Conservation (phyloP, 202 grass and related monocot genomes). For the Panicum virgatum region DNA sequence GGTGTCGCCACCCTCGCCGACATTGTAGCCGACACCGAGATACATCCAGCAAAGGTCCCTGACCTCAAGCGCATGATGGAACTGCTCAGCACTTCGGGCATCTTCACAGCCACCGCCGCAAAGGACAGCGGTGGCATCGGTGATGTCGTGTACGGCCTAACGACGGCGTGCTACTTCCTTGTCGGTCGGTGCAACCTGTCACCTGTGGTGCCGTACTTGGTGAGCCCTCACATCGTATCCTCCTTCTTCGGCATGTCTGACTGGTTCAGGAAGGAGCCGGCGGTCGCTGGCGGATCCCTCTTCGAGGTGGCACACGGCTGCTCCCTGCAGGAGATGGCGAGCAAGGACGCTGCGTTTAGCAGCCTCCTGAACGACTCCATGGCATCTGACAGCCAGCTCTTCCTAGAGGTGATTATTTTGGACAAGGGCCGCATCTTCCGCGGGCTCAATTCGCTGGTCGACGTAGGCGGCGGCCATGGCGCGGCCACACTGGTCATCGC, state of each 20-base stretch:
- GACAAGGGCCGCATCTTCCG: too few species aligned
- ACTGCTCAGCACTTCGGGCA: conserved; percentile 27
- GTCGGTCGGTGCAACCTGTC: conserved; percentile 11
- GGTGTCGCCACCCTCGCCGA: conserved; percentile 17
- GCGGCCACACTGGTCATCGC: conserved; percentile 27
- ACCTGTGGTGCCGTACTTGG: not conserved
- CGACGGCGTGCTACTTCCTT: conserved; percentile 38
- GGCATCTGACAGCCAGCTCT: not conserved
- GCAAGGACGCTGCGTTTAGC: not conserved
- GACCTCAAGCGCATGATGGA: conserved; percentile 47
- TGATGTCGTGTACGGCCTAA: too few species aligned
- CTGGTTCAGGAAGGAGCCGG: conserved; percentile 25
- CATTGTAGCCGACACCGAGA: not conserved
- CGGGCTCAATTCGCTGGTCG: conserved; percentile 43
- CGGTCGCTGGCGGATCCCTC: not conserved
- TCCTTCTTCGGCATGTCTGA: conserved; percentile 11
- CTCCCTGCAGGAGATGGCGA: conserved; percentile 22
- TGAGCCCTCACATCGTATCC: not conserved
- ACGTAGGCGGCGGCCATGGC: conserved; percentile 41
- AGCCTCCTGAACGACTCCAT: conserved; percentile 20
- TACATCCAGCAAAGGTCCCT: conserved; percentile 29
- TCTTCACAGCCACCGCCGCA: not conserved
- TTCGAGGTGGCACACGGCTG: conserved; percentile 28
- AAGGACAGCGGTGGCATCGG: not conserved
- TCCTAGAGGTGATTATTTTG: too few species aligned